Conservation (phyloP, 1,284 basidiomycete genomes). For the Ustilago cynodontis region DNA sequence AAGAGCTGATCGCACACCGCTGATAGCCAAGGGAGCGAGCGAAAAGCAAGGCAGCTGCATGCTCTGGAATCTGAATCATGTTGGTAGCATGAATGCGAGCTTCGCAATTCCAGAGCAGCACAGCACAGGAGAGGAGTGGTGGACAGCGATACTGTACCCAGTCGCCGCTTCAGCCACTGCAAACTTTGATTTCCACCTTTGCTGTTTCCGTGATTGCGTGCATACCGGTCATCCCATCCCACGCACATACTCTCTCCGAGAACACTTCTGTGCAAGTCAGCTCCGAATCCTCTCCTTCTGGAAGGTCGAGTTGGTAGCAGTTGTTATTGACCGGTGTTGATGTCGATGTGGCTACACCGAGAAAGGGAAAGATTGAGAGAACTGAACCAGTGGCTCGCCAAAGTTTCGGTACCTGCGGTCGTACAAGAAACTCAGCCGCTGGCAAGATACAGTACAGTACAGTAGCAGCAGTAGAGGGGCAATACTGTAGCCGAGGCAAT, state of each 20-base stretch:
- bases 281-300: neutral
- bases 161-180: constrained; percentile 1
- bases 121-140: neutral
- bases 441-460: too few species aligned
- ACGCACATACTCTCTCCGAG: neutral
- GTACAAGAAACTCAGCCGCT: constrained; percentile 1
- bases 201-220: neutral
- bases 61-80: neutral
- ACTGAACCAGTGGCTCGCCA: neutral
- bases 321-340: neutral
- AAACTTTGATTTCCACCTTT: neutral
- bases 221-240: constrained; percentile 8
- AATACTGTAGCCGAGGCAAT: neutral
- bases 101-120: neutral
- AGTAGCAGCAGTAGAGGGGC: too few species aligned
- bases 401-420: neutral
- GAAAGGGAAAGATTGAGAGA: neutral
- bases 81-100: constrained; percentile 11
- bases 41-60: neutral
- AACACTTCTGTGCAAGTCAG: neutral
- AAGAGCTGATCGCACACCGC: neutral
- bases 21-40: neutral
- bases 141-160: neutral
- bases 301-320: neutral
- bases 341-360: neutral